Conservation (phyloP, 2,329 filamentous ascomycete genomes). For the Microcyclosporella mali region DNA sequence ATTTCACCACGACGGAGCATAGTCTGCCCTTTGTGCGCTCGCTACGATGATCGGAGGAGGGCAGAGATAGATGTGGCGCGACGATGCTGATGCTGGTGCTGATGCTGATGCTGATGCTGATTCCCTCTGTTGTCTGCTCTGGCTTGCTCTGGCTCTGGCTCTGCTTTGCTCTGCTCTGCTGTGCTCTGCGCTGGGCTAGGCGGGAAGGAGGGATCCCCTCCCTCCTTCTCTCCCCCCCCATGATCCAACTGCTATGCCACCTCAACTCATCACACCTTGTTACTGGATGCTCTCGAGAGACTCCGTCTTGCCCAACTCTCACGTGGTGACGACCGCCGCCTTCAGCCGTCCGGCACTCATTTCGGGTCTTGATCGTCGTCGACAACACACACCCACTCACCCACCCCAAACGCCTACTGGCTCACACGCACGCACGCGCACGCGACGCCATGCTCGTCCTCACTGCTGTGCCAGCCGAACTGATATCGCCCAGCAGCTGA, state of each 20-base stretch:
- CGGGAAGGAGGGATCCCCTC: not conserved
- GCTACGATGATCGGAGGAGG: too few species aligned
- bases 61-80: not conserved
- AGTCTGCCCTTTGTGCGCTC: too few species aligned
- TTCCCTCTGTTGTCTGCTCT: too few species aligned
- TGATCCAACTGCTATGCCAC: not conserved
- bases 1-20: not conserved
- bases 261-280: not conserved
- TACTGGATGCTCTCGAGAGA: too few species aligned
- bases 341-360: not conserved
- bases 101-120: too few species aligned
- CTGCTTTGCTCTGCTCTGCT: too few species aligned
- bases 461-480: slow-evolving; percentile 9
- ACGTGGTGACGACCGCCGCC: too few species aligned
- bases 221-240: not conserved
- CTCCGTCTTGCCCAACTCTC: too few species aligned
- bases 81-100: too few species aligned
- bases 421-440: too few species aligned
- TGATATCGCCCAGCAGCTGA: slow-evolving; percentile 1
- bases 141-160: too few species aligned
- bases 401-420: not conserved
- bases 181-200: too few species aligned
- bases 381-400: not conserved
- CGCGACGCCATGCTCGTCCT: slow-evolving; percentile 1
- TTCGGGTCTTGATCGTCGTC: not conserved